Conservation (phyloP, 2,329 filamentous ascomycete genomes). For the Xylaria arbuscula region DNA sequence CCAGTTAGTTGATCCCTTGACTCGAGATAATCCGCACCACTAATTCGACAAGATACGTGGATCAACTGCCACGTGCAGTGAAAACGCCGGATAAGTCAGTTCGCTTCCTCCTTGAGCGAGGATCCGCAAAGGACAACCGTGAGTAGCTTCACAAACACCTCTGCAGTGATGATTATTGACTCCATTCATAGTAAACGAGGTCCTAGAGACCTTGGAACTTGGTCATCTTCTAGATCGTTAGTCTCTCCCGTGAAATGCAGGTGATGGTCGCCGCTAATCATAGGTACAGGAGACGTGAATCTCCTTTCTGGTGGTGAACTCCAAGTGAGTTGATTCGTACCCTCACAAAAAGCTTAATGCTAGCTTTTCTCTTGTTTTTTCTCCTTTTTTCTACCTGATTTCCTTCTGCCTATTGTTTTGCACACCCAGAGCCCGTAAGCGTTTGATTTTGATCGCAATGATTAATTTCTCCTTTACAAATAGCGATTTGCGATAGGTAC, state of each 20-base stretch:
- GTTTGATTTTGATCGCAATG: not conserved
- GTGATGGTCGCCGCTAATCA: constrained; percentile 8
- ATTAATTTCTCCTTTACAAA: constrained; percentile 1
- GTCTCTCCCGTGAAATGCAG: not conserved
- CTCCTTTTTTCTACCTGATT: no score
- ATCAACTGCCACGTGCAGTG: constrained; percentile 95
- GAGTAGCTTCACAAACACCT: constrained; percentile 5
- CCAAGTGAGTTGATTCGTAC: constrained; percentile 51
- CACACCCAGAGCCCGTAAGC: not conserved
- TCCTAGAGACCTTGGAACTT: constrained; percentile 86
- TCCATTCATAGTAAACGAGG: constrained; percentile 68
- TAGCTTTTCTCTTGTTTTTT: not conserved
- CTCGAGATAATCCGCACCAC: not conserved
- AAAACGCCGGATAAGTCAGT: constrained; percentile 85
- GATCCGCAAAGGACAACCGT: constrained; percentile 78
- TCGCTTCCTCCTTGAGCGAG: constrained; percentile 78
- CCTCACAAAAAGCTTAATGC: not conserved
- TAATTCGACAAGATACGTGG: constrained; percentile 73
- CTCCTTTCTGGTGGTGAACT: constrained; percentile 96
- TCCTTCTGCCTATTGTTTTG: not conserved
- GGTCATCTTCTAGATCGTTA: constrained; percentile 87
- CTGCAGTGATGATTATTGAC: constrained; percentile 10
- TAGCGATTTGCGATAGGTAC: constrained; percentile 96
- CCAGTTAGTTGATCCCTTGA: constrained; percentile 60
- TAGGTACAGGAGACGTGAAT: constrained; percentile 71